Evolutionary conservation across 1,284 basidiomycete species (phyloP).

Genomic region (Boletus smithii): DNA sequence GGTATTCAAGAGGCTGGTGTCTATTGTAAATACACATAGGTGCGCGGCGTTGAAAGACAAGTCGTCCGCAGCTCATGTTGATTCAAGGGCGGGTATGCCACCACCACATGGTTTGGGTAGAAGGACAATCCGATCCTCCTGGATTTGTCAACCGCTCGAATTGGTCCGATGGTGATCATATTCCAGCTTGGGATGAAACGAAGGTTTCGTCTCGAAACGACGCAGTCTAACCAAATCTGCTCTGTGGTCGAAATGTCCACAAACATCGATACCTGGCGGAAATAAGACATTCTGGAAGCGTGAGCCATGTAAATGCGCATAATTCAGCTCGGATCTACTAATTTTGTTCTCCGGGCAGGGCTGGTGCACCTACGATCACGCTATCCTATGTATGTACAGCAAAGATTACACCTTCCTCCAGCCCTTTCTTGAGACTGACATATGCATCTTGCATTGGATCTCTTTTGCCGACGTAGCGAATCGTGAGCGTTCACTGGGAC

Average conservation of each 20-base stretch:
- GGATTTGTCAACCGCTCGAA: background rate
- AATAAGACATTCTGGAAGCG: slow-evolving; percentile 5
- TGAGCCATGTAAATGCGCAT: slow-evolving; percentile 1
- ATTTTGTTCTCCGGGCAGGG: background rate
- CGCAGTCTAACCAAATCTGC: background rate
- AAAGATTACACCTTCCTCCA: background rate
- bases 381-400: background rate
- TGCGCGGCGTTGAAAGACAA: background rate
- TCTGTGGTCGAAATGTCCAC: background rate
- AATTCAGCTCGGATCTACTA: background rate
- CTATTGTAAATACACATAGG: background rate
- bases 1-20: background rate
- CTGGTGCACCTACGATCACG: background rate
- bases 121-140: background rate
- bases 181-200: slow-evolving; percentile 19
- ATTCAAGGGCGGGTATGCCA: background rate
- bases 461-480: background rate
- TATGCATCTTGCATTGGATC: background rate
- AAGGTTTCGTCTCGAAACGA: slow-evolving; percentile 17
- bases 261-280: slow-evolving; percentile 8
- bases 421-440: background rate
- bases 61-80: background rate
- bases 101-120: background rate
- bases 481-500: background rate
- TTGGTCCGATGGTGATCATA: background rate